Evolutionary conservation across 225 moss, liverwort and hornwort genomes (phyloP), one percentile per base, ranked within the genome.

Genomic region (Anthoceros angustus): DNA sequence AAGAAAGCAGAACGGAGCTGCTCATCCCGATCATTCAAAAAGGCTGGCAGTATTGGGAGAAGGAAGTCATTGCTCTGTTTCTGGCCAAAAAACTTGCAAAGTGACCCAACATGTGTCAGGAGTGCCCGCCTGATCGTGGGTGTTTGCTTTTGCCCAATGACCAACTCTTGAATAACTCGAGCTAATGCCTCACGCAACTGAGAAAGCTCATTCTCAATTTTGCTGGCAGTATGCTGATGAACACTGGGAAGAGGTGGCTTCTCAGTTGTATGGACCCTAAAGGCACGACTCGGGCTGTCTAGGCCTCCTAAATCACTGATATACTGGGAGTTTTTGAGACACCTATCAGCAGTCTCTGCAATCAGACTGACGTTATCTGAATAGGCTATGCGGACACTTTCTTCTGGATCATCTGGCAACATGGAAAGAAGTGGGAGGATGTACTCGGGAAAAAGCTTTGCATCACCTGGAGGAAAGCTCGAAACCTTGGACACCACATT

Each of bases 371-470:
- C 89, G 63, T 89, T 92, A 67, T 87, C 85, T 41, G 92, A 86
- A 74, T 98, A 92, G 0, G 86, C 87, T 50, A 92, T 98, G 70
- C 98, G 82, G 63, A 98, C 92, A 77, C 92, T 87, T 72, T 98
- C 98, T 76, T 98, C 98, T 70, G 92, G 77, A 71, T 98, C 98
- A 84, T 98, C 92, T 67, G 98, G 92, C 42, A 98, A 75, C 87
- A 81, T 81, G 62, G 98, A 92, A 68, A 98, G 89, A 68, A 98
- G 83, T 68, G 98, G 92, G 21, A 98, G 41, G 66, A 92, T 98
- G 45, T 92, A 98, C 68, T 92, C 98, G 14, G 98, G 98, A 65
- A 98, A 98, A 70, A 98, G 92, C 75, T 98, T 98, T 43, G 98
- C 88, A 78, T 98, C 98, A 68, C 98, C 87, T 40, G 98, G 81